Percentiles rank a stretch among this genome's conserved stretches.
Evolutionary conservation across 2,329 filamentous ascomycete genomes (phyloP).

Genomic region (Calycina marina): DNA sequence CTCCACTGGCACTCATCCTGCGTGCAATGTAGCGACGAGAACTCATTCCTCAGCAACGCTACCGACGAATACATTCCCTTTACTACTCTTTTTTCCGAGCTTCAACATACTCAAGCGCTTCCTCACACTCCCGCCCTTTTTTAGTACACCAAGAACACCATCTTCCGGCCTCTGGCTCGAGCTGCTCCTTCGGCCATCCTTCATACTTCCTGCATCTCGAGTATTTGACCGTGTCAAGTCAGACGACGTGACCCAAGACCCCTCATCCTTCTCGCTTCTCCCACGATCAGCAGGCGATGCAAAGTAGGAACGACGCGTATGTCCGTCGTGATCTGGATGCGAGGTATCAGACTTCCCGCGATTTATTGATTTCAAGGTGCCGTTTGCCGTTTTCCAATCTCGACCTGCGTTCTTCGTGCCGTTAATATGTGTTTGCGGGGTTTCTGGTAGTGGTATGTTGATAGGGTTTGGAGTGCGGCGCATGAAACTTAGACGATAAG

Average conservation of each 20-base stretch:
- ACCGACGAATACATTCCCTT: constrained; percentile 17
- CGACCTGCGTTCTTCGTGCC: constrained; percentile 1
- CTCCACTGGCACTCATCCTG: too few species aligned
- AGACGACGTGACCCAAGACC: not conserved
- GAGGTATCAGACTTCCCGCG: constrained; percentile 3
- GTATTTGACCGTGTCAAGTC: not conserved
- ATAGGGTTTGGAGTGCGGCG: constrained; percentile 1
- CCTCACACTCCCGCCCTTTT: constrained; percentile 20
- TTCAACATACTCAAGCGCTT: constrained; percentile 21
- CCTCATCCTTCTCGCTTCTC: not conserved
- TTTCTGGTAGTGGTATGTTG: not conserved
- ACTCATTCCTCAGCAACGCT: constrained; percentile 17
- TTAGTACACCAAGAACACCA: constrained; percentile 10
- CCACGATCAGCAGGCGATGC: not conserved
- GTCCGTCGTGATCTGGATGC: not conserved
- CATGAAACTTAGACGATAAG: constrained; percentile 4
- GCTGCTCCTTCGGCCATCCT: constrained; percentile 7
- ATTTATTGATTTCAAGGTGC: constrained; percentile 1
- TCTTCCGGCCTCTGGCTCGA: constrained; percentile 10
- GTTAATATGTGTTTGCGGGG: constrained; percentile 4
- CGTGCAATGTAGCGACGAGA: too few species aligned
- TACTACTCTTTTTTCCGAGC: constrained; percentile 24
- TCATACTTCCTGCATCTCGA: not conserved
- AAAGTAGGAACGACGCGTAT: not conserved
- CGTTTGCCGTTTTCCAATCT: constrained; percentile 3